Evolutionary conservation across 2,329 filamentous ascomycete species (phyloP).

Genomic region (Fusarium transvaalense): DNA sequence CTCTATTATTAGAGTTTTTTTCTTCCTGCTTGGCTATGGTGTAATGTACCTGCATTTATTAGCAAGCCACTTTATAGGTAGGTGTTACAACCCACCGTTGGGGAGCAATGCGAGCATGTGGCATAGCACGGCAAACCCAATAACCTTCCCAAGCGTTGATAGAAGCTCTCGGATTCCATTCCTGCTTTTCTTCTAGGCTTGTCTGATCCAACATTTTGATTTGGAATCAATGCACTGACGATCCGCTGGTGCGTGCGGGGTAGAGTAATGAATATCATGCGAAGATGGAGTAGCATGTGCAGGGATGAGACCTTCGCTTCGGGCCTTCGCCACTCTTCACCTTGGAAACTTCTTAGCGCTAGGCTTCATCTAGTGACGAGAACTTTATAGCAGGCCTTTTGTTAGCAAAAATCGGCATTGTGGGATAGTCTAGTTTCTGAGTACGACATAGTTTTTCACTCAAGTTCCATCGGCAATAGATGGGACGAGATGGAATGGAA

Average conservation of each 20-base stretch:
- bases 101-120: neutral
- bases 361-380: neutral
- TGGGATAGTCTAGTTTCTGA: neutral
- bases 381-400: neutral
- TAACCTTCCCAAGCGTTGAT: neutral
- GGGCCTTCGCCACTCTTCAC: constrained; percentile 9
- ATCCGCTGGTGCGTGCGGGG: constrained; percentile 17
- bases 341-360: constrained; percentile 5
- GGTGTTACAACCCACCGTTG: neutral
- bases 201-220: constrained; percentile 17
- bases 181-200: neutral
- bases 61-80: constrained; percentile 1
- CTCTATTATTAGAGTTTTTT: constrained; percentile 25
- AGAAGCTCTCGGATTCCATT: neutral
- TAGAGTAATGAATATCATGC: constrained; percentile 8
- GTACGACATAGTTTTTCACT: constrained; percentile 3
- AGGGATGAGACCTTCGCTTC: constrained; percentile 20
- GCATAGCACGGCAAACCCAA: constrained; percentile 1
- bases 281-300: neutral
- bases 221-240: constrained; percentile 23
- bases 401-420: neutral
- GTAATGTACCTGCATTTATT: constrained; percentile 31
- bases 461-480: neutral
- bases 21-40: neutral
- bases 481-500: neutral